Conservation (phyloP, 2,329 filamentous ascomycete species). For the Cladosporium sphaerospermum region DNA sequence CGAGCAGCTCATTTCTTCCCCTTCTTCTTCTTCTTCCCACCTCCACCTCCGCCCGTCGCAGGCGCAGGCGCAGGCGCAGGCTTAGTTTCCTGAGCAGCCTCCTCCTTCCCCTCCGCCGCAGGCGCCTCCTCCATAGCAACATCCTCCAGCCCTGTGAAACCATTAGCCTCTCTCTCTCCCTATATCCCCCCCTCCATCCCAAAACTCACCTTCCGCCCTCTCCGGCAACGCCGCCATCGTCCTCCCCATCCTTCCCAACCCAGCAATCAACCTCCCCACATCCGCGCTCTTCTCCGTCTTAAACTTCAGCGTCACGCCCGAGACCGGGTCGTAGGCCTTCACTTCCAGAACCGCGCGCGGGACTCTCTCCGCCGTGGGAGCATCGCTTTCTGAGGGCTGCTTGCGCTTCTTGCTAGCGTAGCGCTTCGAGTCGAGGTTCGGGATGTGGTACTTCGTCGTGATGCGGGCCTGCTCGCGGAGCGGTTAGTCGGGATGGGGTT, state of each 20-base stretch:
- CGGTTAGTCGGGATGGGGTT: too few species aligned
- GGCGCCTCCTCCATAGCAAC: constrained; percentile 28
- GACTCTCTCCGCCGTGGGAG: constrained; percentile 32
- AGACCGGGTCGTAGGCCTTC: constrained; percentile 81
- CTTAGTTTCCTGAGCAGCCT: constrained; percentile 10
- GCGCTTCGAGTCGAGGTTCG: constrained; percentile 26
- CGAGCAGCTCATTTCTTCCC: constrained; percentile 39
- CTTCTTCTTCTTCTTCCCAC: constrained; percentile 46
- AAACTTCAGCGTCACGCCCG: constrained; percentile 83
- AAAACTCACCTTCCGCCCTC: constrained; percentile 30
- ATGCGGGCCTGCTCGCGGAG: constrained; percentile 63
- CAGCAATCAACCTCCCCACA: constrained; percentile 72
- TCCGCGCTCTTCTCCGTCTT: constrained; percentile 85
- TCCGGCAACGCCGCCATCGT: constrained; percentile 48
- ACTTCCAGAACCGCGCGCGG: constrained; percentile 67
- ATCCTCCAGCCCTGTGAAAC: constrained; percentile 19
- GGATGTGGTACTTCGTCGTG: constrained; percentile 83
- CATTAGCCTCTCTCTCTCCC: background rate
- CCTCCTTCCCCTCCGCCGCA: constrained; percentile 16
- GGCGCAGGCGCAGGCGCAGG: constrained; percentile 14
- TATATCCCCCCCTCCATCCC: too few species aligned
- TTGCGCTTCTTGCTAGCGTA: constrained; percentile 27
- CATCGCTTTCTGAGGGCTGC: constrained; percentile 7
- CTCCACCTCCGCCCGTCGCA: constrained; percentile 29
- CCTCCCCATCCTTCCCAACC: constrained; percentile 68